Conservation (phyloP, 2,329 filamentous ascomycete species). For the Botrytis sinoallii region DNA sequence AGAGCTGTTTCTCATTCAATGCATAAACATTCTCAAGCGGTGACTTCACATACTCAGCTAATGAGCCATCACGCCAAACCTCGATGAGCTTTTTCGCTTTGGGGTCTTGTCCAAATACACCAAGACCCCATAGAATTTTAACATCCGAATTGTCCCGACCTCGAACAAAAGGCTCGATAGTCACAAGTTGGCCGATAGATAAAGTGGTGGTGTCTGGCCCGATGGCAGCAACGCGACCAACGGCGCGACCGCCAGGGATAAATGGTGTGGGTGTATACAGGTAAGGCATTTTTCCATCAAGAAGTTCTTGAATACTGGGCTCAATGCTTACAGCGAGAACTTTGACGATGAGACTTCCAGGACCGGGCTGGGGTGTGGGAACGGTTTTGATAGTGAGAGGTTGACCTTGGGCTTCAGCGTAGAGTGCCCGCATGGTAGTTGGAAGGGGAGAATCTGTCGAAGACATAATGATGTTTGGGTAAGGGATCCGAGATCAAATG, state of each 20-base stretch:
- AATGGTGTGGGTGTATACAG: slow-evolving; percentile 34
- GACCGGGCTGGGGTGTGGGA: slow-evolving; percentile 37
- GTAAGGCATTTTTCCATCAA: slow-evolving; percentile 39
- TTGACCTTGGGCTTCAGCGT: background rate
- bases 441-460: background rate
- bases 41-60: slow-evolving; percentile 39
- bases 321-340: slow-evolving; percentile 40
- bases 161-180: slow-evolving; percentile 38
- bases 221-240: slow-evolving; percentile 39
- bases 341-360: slow-evolving; percentile 43
- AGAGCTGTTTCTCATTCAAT: slow-evolving; percentile 38
- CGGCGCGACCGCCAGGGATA: slow-evolving; percentile 34
- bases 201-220: slow-evolving; percentile 39
- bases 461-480: background rate
- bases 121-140: slow-evolving; percentile 36
- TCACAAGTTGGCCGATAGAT: slow-evolving; percentile 38
- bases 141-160: slow-evolving; percentile 38
- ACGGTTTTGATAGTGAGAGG: slow-evolving; percentile 34
- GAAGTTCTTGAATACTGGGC: slow-evolving; percentile 41
- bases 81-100: slow-evolving; percentile 34
- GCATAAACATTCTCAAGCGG: slow-evolving; percentile 41
- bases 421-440: background rate
- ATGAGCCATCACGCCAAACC: slow-evolving; percentile 38
- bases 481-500: background rate
- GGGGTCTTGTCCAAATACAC: slow-evolving; percentile 31